These are phyloP conservation scores for Choanephora cucurbitarum DNA, from an alignment of 371 early-diverging fungal genomes.

Conservation along the genomic window DNA sequence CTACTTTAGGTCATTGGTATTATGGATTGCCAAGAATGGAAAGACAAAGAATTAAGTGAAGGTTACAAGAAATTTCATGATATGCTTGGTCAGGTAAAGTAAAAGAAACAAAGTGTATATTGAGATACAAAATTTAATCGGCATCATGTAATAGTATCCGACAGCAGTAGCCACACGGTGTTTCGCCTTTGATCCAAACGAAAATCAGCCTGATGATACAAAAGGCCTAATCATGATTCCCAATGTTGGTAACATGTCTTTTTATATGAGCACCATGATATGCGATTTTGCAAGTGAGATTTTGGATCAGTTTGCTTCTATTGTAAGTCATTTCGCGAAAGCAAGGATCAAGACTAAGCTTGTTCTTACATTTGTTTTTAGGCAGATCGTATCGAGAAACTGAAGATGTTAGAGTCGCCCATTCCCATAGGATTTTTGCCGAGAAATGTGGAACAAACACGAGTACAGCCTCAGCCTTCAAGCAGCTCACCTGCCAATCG, in stretches of 20 bases:
- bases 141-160: constrained; percentile 56
- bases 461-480: constrained; percentile 13
- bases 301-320: constrained; percentile 48
- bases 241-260: constrained; percentile 76
- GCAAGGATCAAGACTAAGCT: too few relatives aligned
- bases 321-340: constrained; percentile 35
- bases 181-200: constrained; percentile 83
- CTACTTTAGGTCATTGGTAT: constrained; percentile 71
- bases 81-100: constrained; percentile 63
- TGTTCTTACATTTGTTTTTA: constrained; percentile 10
- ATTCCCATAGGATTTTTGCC: constrained; percentile 20
- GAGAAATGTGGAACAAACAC: constrained; percentile 4
- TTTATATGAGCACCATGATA: constrained; percentile 78
- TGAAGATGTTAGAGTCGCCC: constrained; percentile 42
- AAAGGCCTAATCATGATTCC: constrained; percentile 80
- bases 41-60: constrained; percentile 62
- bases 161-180: constrained; percentile 74
- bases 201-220: constrained; percentile 72
- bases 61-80: constrained; percentile 68
- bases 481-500: constrained; percentile 13
- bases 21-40: constrained; percentile 80
- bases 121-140: neutral
- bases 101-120: neutral
- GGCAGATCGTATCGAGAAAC: constrained; percentile 41
- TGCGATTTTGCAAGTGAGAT: constrained; percentile 74